Evolutionary conservation across 2,329 filamentous ascomycete genomes (phyloP).

Genomic region (Botrytis porri): DNA sequence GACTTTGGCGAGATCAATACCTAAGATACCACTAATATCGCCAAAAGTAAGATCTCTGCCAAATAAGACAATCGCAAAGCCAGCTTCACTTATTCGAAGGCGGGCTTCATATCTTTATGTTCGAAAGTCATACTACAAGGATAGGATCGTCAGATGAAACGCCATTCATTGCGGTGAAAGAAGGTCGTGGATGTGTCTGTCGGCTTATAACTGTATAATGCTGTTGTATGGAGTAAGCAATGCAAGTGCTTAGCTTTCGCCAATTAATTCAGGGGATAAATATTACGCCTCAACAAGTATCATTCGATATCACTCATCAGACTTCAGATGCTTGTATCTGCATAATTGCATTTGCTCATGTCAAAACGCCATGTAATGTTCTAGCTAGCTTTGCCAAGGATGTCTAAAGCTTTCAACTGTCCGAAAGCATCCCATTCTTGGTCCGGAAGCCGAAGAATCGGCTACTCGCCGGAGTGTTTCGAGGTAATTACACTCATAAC

Average conservation of each 20-base stretch:
- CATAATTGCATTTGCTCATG: background rate
- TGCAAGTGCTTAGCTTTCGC: background rate
- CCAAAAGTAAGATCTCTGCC: background rate
- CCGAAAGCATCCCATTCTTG: background rate
- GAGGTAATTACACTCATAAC: background rate
- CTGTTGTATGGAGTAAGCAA: background rate
- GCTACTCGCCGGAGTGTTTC: background rate
- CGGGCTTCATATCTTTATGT: background rate
- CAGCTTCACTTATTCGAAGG: background rate
- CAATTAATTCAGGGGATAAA: background rate
- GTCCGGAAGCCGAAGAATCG: background rate
- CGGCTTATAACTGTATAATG: background rate
- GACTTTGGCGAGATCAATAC: background rate
- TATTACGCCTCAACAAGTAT: background rate
- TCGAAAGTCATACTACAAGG: background rate
- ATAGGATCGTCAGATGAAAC: background rate
- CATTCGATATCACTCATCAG: background rate
- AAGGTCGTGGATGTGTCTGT: background rate
- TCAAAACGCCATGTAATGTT: background rate
- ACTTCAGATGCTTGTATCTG: background rate
- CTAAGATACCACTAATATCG: background rate
- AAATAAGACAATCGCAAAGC: background rate
- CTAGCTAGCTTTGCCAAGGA: background rate
- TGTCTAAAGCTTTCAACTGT: background rate
- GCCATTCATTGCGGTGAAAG: background rate